Evolutionary conservation across 768 basidiomycete species (phyloP).

Genomic region (Multifurca ochricompacta): DNA sequence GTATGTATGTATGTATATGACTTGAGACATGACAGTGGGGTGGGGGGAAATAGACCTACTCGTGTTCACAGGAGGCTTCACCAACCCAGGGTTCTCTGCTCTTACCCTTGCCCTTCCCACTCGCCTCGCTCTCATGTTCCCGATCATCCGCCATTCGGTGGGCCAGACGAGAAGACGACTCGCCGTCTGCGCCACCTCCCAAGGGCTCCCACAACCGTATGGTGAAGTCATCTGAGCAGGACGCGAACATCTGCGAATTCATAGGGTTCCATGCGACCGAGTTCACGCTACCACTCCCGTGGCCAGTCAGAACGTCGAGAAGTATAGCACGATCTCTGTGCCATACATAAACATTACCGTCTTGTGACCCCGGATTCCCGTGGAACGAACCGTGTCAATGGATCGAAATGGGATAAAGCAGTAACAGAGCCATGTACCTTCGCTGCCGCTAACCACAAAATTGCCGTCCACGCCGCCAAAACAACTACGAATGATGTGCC

Average conservation of each 20-base stretch:
- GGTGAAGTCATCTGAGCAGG: conserved; percentile 87
- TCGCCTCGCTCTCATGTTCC: conserved; percentile 21
- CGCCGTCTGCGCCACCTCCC: conserved; percentile 15
- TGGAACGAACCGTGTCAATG: neutral
- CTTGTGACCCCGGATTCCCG: conserved; percentile 35
- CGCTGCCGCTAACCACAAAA: conserved; percentile 90
- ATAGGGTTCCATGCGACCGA: conserved; percentile 94
- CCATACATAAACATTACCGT: conserved; percentile 93
- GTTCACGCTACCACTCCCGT: conserved; percentile 87
- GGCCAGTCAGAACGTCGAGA: conserved; percentile 84
- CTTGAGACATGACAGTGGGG: neutral
- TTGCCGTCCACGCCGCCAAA: conserved; percentile 88
- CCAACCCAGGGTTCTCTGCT: conserved; percentile 40
- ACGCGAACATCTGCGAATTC: conserved; percentile 89
- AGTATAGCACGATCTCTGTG: conserved; percentile 77
- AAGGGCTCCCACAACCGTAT: conserved; percentile 85
- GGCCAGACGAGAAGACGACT: conserved; percentile 9
- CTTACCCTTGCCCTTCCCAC: conserved; percentile 62
- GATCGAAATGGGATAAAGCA: conserved; percentile 3
- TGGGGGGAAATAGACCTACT: conserved; percentile 4
- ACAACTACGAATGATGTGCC: conserved; percentile 84
- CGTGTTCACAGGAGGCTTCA: conserved; percentile 16
- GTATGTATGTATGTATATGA: conserved; percentile 11
- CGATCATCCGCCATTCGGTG: conserved; percentile 1
- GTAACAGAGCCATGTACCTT: conserved; percentile 52